phyloP scores from a whole-genome alignment of 78 protist species.

The Dictyostelium capitatum region DNA sequence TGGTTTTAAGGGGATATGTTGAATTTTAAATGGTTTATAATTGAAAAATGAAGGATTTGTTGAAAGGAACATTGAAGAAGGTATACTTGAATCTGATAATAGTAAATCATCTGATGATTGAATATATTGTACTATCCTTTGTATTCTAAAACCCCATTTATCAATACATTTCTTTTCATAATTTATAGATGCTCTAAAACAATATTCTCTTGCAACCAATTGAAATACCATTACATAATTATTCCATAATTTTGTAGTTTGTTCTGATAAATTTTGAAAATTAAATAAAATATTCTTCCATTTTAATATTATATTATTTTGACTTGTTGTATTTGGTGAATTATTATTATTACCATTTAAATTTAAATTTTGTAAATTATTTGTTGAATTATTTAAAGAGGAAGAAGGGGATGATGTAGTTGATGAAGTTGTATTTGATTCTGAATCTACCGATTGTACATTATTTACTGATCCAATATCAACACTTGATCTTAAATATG shows the following conservation, averaged over 20 bases:
- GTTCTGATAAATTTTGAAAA: slow-evolving; percentile 41
- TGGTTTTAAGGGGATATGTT: slow-evolving; percentile 36
- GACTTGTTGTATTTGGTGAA: too few relatives aligned
- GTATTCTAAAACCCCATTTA: slow-evolving; percentile 50
- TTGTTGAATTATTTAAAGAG: background rate
- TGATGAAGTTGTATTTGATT: background rate
- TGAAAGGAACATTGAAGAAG: slow-evolving; percentile 29
- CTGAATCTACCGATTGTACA: background rate
- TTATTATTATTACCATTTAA: slow-evolving; percentile 1
- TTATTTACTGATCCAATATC: slow-evolving; percentile 1
- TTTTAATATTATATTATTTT: background rate
- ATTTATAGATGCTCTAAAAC: slow-evolving; percentile 22
- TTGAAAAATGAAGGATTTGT: slow-evolving; percentile 18
- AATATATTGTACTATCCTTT: slow-evolving; percentile 40
- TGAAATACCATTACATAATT: slow-evolving; percentile 20
- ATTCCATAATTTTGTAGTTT: slow-evolving; percentile 38
- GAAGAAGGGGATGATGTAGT: background rate
- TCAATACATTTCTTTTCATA: slow-evolving; percentile 70
- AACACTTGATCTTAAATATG: background rate
- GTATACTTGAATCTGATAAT: slow-evolving; percentile 45
- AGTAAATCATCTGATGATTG: slow-evolving; percentile 44
- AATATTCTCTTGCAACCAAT: slow-evolving; percentile 45
- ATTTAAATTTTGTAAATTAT: background rate
- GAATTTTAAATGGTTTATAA: slow-evolving; percentile 57
- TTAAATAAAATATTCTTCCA: slow-evolving; percentile 51